Conservation (phyloP, 371 early-diverging fungal genomes). For the Lichtheimia corymbifera region DNA sequence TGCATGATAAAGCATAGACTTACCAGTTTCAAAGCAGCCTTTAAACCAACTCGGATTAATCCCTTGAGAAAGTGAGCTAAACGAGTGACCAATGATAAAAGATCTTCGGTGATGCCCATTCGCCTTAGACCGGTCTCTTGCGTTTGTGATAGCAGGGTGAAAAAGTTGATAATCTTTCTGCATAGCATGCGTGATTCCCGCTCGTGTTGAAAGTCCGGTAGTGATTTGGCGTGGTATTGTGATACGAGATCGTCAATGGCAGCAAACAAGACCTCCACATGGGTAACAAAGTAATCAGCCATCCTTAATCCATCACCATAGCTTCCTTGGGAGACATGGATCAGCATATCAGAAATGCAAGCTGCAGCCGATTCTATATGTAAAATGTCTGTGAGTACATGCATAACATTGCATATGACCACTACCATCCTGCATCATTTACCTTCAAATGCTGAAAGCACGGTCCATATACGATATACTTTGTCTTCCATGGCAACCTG, state of each 20-base stretch:
- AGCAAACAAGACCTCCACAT: constrained; percentile 89
- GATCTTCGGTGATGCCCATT: constrained; percentile 85
- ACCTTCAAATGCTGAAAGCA: constrained; percentile 80
- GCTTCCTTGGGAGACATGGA: constrained; percentile 85
- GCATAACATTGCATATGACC: neutral
- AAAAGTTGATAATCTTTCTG: constrained; percentile 90
- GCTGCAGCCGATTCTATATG: constrained; percentile 89
- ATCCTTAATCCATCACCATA: constrained; percentile 85
- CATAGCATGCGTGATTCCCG: constrained; percentile 91
- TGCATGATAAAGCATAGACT: neutral
- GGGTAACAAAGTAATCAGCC: constrained; percentile 90
- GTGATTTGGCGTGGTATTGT: constrained; percentile 28
- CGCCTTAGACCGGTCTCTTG: constrained; percentile 64
- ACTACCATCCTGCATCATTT: constrained; percentile 3
- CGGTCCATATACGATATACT: constrained; percentile 83
- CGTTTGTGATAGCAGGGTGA: constrained; percentile 84
- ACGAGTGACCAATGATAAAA: constrained; percentile 88
- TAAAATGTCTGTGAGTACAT: neutral
- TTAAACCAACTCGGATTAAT: constrained; percentile 86
- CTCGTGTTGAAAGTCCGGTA: constrained; percentile 66
- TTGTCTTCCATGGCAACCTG: constrained; percentile 73
- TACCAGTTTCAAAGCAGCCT: constrained; percentile 85
- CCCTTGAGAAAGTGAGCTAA: constrained; percentile 93
- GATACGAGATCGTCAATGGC: constrained; percentile 77
- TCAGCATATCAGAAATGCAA: constrained; percentile 95